Base-by-base conservation (phyloP, 768 basidiomycete genomes). In the Serendipita sp. region DNA sequence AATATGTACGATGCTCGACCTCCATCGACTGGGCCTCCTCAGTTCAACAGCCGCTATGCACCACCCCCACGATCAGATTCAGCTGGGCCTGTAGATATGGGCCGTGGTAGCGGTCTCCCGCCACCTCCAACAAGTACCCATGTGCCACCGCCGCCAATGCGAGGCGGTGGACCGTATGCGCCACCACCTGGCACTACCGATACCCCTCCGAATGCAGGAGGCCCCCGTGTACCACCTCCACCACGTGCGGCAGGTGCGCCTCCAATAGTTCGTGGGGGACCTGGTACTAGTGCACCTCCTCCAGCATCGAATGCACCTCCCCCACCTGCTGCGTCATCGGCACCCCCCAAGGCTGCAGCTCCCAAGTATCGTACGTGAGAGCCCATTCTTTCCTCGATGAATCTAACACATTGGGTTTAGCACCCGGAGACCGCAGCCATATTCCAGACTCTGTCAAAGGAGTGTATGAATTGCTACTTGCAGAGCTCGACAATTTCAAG, bases 361-460 rank as follows among this genome's bases (percentile, higher is more conserved):
- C 77, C 82, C 16, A 82, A 82, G 71, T 84, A 86, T 73, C 85
- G 84, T 85, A 68, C 72, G 83, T 80, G 8, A 32, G 3, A 28
- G 63, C 44, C 13, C 34, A 52, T 62, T 51, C 10, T 54, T 34
- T 30, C 11, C 10, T n/a, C 15, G 46, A n/a, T 23, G 35, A 10
- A 58, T 8, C 48, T 18, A 8, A 18, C 48, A n/a, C n/a, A 18
- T 5, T 51, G 7, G 30, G 32, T 65, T 71, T 52, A 95, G 92
- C 94, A 47, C 79, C 85, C 63, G 94, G 95, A 64, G 95, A 98
- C 72, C 81, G 93, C 32, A 83, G 82, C n/a, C 95, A 97, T 73
- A 96, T 97, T 63, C 87, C 92, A 0, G 83, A 85, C 7, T 75
- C 79, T 52, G 78, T 81, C 23, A 73, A 78, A 65, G 84, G 86